These are phyloP conservation scores for Linderina pennispora DNA, from an alignment of 192 early-diverging fungal species.

Conservation along the genomic window DNA sequence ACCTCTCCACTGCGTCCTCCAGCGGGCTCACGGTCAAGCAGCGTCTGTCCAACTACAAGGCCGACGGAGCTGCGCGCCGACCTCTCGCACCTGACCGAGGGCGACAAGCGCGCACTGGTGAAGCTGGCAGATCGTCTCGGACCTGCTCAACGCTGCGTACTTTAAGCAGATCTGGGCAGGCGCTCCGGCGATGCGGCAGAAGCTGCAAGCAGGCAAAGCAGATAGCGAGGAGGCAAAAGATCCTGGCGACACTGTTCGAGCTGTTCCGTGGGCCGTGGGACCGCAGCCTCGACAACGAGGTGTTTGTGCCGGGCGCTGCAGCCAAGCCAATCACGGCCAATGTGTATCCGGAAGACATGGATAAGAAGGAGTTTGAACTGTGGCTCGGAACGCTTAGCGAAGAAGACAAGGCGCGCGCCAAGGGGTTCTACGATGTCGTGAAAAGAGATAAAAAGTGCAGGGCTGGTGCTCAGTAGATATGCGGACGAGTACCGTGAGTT, in stretches of 20 bases:
- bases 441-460: slow-evolving; percentile 12
- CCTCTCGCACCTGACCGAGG: slow-evolving; percentile 49
- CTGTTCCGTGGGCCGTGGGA: slow-evolving; percentile 68
- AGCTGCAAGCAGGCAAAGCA: slow-evolving; percentile 34
- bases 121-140: slow-evolving; percentile 56
- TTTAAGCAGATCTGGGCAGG: slow-evolving; percentile 63
- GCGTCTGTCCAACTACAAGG: slow-evolving; percentile 47
- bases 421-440: slow-evolving; percentile 60
- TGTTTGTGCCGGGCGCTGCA: slow-evolving; percentile 46
- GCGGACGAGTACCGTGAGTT: slow-evolving; percentile 53
- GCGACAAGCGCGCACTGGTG: slow-evolving; percentile 57
- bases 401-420: slow-evolving; percentile 47
- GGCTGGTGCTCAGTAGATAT: slow-evolving; percentile 47
- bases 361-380: slow-evolving; percentile 51
- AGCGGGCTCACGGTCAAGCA: slow-evolving; percentile 12
- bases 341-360: slow-evolving; percentile 70
- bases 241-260: slow-evolving; percentile 50
- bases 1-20: background rate
- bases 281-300: slow-evolving; percentile 47
- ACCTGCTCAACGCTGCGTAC: slow-evolving; percentile 56
- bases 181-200: slow-evolving; percentile 47
- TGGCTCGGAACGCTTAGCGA: slow-evolving; percentile 49
- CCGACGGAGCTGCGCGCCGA: slow-evolving; percentile 51
- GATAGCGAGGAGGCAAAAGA: slow-evolving; percentile 20
- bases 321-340: slow-evolving; percentile 53